phyloP scores from a whole-genome alignment of 2,329 filamentous ascomycete genomes.

The Cercospora janseana region DNA sequence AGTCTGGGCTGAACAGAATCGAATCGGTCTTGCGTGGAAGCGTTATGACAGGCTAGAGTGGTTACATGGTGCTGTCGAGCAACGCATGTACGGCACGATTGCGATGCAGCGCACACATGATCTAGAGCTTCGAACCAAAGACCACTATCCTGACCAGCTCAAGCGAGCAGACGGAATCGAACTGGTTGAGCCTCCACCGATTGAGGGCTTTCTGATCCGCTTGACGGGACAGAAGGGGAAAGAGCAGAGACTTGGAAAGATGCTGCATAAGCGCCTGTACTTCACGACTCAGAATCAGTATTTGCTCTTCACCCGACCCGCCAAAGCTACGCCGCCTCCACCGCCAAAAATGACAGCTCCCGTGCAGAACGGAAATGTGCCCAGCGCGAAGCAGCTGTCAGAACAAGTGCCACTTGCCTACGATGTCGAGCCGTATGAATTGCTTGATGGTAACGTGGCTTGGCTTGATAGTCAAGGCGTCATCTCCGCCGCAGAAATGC shows the following conservation, averaged over 20 bases:
- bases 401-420: conserved; percentile 60
- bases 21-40: conserved; percentile 66
- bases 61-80: conserved; percentile 64
- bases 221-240: conserved; percentile 62
- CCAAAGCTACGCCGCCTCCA: conserved; percentile 57
- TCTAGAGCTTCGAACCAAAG: conserved; percentile 63
- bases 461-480: conserved; percentile 52
- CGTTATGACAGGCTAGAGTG: conserved; percentile 68
- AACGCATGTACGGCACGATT: conserved; percentile 67
- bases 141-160: conserved; percentile 59
- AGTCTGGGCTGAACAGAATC: conserved; percentile 57
- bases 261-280: conserved; percentile 65
- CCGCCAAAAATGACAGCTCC: conserved; percentile 52
- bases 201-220: conserved; percentile 65
- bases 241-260: conserved; percentile 57
- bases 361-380: conserved; percentile 47
- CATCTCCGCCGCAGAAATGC: conserved; percentile 42
- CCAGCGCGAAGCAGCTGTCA: conserved; percentile 54
- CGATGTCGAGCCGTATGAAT: conserved; percentile 60
- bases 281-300: conserved; percentile 64
- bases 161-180: conserved; percentile 45
- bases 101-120: conserved; percentile 67
- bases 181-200: conserved; percentile 58
- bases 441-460: conserved; percentile 52
- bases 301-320: conserved; percentile 61